Base-by-base conservation (phyloP, 495 filamentous ascomycete species). In the Parathielavia appendiculata region DNA sequence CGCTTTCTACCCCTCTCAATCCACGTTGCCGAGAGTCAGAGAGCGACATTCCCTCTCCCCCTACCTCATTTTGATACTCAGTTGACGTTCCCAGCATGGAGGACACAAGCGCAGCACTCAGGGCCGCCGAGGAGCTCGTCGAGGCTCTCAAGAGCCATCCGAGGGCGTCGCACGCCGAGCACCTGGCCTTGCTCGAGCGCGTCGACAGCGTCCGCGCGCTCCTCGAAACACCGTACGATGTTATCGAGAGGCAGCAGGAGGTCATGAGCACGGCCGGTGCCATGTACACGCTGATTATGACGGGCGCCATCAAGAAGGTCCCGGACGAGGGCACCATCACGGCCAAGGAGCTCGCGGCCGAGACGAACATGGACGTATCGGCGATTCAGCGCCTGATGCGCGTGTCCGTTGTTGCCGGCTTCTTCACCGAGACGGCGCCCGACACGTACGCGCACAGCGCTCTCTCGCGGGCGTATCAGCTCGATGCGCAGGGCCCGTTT, bases 81-180 rank as follows among this genome's bases (percentile, higher is more conserved):
- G 26, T 23, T 14, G 26, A 45, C 20, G 5, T 19, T 7, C 1
- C 11, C 20, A 56, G 9, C 44, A 56, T 57, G 57, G 52, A 45
- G 11, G 57, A 66, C 58, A 63, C 54, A 14, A 49, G 30, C 50
- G 54, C 60, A 41, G 64, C 64, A 6, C 55, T 62, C 39, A 45
- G 48, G 16, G 63, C 66, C 41, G 68, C 66, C 51, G 63, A 67
- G 43, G 55, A 64, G 44, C 63, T 71, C 34, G 64, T 69, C 38
- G 64, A 62, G 12, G 58, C 62, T 32, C 62, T 66, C 43, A 66
- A 66, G 56, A 51, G 43, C 12, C 39, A 46, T 45, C 47, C 63
- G 32, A 49, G 47, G n/a, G 22, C 55, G 11, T 59, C 62, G 14
- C 55, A 59, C 5, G 59, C 60, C 17, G 51, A 62, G 35, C 64